Percentiles rank a stretch among this genome's conserved stretches.
These are phyloP conservation scores for Boletellus emodensis DNA, from an alignment of 768 basidiomycete genomes.

Conservation along the genomic window DNA sequence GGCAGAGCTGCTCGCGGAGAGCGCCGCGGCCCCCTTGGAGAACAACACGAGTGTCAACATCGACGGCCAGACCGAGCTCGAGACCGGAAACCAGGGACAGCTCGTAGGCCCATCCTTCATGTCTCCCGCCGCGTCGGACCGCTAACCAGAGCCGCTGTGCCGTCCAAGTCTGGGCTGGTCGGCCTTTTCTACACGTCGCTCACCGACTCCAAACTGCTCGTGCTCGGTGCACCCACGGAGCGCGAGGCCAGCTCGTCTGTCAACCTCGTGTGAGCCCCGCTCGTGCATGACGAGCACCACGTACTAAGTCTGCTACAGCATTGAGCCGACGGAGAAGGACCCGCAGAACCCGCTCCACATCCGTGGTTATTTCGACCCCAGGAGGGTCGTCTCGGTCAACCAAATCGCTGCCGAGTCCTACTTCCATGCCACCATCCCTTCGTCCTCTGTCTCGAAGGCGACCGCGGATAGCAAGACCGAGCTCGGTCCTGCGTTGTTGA, in stretches of 20 bases:
- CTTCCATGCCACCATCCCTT: slow-evolving; percentile 23
- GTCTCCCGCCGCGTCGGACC: no score
- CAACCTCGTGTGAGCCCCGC: slow-evolving; percentile 34
- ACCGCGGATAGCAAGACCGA: slow-evolving; percentile 15
- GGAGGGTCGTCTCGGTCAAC: slow-evolving; percentile 30
- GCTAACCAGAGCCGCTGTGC: background rate
- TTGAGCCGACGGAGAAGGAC: slow-evolving; percentile 27
- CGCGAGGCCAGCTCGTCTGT: slow-evolving; percentile 34
- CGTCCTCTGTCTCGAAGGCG: slow-evolving; percentile 15
- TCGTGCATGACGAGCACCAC: no score
- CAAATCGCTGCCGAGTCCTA: slow-evolving; percentile 30
- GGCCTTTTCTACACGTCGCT: slow-evolving; percentile 38
- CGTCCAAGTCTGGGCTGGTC: slow-evolving; percentile 26
- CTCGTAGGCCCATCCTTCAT: slow-evolving; percentile 14
- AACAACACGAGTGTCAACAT: slow-evolving; percentile 18
- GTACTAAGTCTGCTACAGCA: slow-evolving; percentile 13
- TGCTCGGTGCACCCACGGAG: slow-evolving; percentile 33
- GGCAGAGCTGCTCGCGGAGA: slow-evolving; percentile 30
- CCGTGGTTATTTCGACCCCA: slow-evolving; percentile 34
- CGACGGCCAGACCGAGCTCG: slow-evolving; percentile 26
- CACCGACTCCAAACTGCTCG: slow-evolving; percentile 31
- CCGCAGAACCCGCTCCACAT: slow-evolving; percentile 16
- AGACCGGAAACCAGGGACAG: slow-evolving; percentile 23
- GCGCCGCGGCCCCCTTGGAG: slow-evolving; percentile 18
- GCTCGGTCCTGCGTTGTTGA: slow-evolving; percentile 15